Conservation (phyloP, 305 asterid genomes). For the Ajuga reptans region DNA sequence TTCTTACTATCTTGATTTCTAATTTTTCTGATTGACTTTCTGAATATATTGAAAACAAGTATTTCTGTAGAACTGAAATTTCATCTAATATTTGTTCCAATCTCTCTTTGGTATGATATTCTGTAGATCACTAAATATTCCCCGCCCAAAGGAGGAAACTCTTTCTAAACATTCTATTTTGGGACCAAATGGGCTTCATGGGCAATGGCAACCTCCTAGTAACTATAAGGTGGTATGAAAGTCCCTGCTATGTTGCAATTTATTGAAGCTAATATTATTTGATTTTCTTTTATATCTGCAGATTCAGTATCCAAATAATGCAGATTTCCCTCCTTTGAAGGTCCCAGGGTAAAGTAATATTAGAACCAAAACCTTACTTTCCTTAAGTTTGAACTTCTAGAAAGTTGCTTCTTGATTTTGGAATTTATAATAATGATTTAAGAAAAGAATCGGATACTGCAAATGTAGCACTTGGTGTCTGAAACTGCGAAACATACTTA, state of each 20-base stretch:
- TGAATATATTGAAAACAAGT: not conserved
- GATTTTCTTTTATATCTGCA: slow-evolving; percentile 40
- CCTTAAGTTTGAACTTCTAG: slow-evolving; percentile 1
- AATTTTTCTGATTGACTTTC: not conserved
- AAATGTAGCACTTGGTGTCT: not conserved
- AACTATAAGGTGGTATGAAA: slow-evolving; percentile 46
- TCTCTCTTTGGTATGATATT: slow-evolving; percentile 13
- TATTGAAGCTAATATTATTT: slow-evolving; percentile 1
- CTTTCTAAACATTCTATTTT: slow-evolving; percentile 83
- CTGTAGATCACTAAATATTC: slow-evolving; percentile 47
- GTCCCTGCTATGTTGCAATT: slow-evolving; percentile 12
- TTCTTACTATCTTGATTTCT: slow-evolving; percentile 6
- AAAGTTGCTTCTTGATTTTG: not conserved
- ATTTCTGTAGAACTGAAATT: not conserved
- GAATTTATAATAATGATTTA: not conserved
- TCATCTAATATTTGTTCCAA: slow-evolving; percentile 5
- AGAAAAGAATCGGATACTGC: not conserved
- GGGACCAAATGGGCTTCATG: slow-evolving; percentile 85
- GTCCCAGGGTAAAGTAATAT: slow-evolving; percentile 47
- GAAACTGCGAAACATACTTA: not conserved
- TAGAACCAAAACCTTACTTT: slow-evolving; percentile 11
- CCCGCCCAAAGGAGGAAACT: slow-evolving; percentile 78
- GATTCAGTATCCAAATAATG: slow-evolving; percentile 79
- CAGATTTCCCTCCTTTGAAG: slow-evolving; percentile 53
- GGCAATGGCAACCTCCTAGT: slow-evolving; percentile 82